These are phyloP conservation scores for Globisporangium iwayamae DNA, from an alignment of 352 stramenopile species.

Conservation along the genomic window DNA sequence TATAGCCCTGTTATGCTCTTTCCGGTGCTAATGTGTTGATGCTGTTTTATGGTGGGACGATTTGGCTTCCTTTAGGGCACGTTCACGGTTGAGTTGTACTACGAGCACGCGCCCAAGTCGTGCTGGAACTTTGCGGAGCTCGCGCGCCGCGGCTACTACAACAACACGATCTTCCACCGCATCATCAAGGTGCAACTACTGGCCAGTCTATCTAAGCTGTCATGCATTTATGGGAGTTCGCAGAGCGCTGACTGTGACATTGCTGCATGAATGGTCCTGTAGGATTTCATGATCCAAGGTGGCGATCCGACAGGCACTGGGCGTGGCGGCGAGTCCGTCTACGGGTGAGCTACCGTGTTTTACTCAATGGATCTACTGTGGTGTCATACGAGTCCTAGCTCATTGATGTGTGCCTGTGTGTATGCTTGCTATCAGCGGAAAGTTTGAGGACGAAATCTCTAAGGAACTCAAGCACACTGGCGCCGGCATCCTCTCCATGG, in stretches of 20 bases:
- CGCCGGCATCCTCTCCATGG: slow-evolving; percentile 89
- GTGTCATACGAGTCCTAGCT: not conserved
- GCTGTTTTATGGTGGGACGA: not conserved
- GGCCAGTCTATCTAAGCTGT: too few species aligned
- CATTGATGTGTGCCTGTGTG: not conserved
- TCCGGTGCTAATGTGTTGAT: not conserved
- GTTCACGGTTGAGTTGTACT: slow-evolving; percentile 94
- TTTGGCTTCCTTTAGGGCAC: slow-evolving; percentile 32
- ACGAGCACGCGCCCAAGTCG: slow-evolving; percentile 88
- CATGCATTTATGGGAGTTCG: too few species aligned
- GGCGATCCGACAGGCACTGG: slow-evolving; percentile 94
- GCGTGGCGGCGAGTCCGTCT: slow-evolving; percentile 90
- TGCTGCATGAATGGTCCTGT: not conserved
- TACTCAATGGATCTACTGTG: not conserved
- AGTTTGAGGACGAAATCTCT: slow-evolving; percentile 94
- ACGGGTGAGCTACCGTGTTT: slow-evolving; percentile 43
- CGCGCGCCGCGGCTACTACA: slow-evolving; percentile 92
- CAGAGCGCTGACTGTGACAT: too few species aligned
- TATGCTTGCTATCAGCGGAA: slow-evolving; percentile 43
- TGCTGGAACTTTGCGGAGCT: slow-evolving; percentile 94
- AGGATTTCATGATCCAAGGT: slow-evolving; percentile 96
- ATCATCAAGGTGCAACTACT: slow-evolving; percentile 81
- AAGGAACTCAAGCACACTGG: slow-evolving; percentile 93
- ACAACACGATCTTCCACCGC: slow-evolving; percentile 95
- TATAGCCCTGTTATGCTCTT: not conserved